These are phyloP conservation scores for Pinus taeda DNA, from an alignment of 75 land plant species.

Conservation along the genomic window DNA sequence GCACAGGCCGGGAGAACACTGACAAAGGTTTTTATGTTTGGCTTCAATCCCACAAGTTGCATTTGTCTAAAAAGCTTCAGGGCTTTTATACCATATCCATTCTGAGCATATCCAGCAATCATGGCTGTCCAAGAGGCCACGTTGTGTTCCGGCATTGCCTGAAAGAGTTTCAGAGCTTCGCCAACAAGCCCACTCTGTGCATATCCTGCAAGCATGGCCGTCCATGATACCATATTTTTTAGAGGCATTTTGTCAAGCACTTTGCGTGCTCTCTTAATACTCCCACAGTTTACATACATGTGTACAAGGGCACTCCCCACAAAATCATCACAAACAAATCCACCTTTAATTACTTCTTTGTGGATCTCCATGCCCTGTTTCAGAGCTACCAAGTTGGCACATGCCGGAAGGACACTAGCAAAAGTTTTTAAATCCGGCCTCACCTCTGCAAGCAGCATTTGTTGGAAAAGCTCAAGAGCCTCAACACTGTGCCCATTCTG, in stretches of 20 bases:
- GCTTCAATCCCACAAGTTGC: conserved; percentile 36
- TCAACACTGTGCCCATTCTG: conserved; percentile 13
- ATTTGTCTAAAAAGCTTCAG: conserved; percentile 29
- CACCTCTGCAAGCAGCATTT: conserved; percentile 15
- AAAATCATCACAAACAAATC: conserved; percentile 7
- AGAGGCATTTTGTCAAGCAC: conserved; percentile 9
- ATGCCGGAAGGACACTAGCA: conserved; percentile 19
- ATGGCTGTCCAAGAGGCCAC: conserved; percentile 16
- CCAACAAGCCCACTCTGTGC: conserved; percentile 1
- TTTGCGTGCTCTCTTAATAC: conserved; percentile 15
- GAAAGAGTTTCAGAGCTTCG: conserved; percentile 7
- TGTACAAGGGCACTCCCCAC: conserved; percentile 19
- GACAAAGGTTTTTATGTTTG: conserved; percentile 33
- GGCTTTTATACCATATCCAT: conserved; percentile 9
- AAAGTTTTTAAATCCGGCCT: too few species aligned
- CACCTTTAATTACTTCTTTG: background rate
- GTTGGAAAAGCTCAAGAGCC: conserved; percentile 13
- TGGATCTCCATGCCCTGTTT: conserved; percentile 25
- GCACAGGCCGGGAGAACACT: conserved; percentile 44
- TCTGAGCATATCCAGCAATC: conserved; percentile 16
- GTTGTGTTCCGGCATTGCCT: conserved; percentile 2
- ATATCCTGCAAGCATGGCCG: conserved; percentile 15
- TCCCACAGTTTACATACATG: conserved; percentile 28
- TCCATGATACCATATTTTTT: conserved; percentile 16
- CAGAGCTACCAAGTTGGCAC: conserved; percentile 20